Base-by-base conservation (phyloP, 176 grass and related monocot genomes). In the Phragmites australis region DNA sequence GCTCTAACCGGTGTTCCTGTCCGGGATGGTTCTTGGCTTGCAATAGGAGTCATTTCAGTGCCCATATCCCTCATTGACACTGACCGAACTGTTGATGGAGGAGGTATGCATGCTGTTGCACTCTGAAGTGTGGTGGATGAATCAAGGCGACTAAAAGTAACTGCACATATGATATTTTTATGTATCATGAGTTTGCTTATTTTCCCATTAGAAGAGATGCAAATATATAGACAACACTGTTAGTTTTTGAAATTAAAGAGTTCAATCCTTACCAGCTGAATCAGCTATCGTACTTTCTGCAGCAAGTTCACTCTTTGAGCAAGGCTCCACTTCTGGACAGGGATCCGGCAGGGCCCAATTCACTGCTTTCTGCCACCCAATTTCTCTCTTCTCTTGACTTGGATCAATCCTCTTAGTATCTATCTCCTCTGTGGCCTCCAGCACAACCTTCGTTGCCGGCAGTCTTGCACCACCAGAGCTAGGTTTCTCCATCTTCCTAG, bases 51-150 rank as follows among this genome's bases (percentile, higher is more conserved):
- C 96, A 99, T 99, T 75, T 99, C 96, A 32, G 96, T 99, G 21
- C 96, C 96, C 96, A 99, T 95, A 51, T 95, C 96, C 67, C 96
- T 92, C 96, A 99, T 93, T 25, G 92, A 94, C 23, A 99, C 96
- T 5, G 96, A 94, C 49, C 96, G 83, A 41, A 86, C 90, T 34
- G 93, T 96, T 42, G 90, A 84, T 58, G 82, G 86, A 70, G 93
- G 93, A 70, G 75, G 82, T 61, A 95, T 80, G 71, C 90, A 86
- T 76, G 88, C 44, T 59, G 97, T 84, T 58, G 84, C 82, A 72
- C 65, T 95, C 27, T 91, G 88, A 81, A 87, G 81, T 4, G 56
- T 60, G 11, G 77, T 78, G 53, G 92, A 91, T 21, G 88, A 89
- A 85, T 96, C 93, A 79, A 91, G 84, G 10, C 76, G 76, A 65